These are phyloP conservation scores for Zygosaccharomyces bailii DNA, from an alignment of 805 yeast species.

Conservation along the genomic window DNA sequence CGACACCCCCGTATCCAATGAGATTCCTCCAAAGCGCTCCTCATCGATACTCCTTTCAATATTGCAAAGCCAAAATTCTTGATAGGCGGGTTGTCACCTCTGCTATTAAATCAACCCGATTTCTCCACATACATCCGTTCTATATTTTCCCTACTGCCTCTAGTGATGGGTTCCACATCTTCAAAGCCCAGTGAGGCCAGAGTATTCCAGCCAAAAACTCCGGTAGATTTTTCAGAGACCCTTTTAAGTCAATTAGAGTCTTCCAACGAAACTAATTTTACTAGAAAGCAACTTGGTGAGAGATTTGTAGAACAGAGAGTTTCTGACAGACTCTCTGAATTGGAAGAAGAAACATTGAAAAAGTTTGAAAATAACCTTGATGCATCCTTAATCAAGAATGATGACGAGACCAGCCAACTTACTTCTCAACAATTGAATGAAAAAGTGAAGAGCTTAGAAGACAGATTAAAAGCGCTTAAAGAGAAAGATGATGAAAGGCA, in stretches of 20 bases:
- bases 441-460: conserved; percentile 41
- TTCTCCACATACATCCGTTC: neutral
- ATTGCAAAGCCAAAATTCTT: neutral
- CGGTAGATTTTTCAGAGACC: conserved; percentile 64
- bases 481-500: conserved; percentile 31
- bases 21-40: conserved; percentile 1
- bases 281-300: conserved; percentile 67
- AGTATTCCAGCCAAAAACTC: conserved; percentile 63
- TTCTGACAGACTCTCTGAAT: conserved; percentile 49
- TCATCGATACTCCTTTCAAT: conserved; percentile 1
- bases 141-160: neutral
- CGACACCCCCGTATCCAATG: conserved; percentile 6
- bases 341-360: conserved; percentile 51
- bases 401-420: conserved; percentile 25
- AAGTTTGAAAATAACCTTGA: conserved; percentile 51
- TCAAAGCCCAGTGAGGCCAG: conserved; percentile 60
- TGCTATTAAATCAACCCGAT: neutral
- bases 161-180: conserved; percentile 53
- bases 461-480: conserved; percentile 38
- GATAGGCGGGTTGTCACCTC: conserved; percentile 4
- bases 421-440: conserved; percentile 39
- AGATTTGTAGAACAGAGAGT: conserved; percentile 65
- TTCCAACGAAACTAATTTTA: conserved; percentile 63
- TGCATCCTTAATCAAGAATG: conserved; percentile 38
- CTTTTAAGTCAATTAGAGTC: conserved; percentile 60